These are phyloP conservation scores for Cercospora zeae-maydis DNA, from an alignment of 2,329 filamentous ascomycete genomes.

Conservation along the genomic window DNA sequence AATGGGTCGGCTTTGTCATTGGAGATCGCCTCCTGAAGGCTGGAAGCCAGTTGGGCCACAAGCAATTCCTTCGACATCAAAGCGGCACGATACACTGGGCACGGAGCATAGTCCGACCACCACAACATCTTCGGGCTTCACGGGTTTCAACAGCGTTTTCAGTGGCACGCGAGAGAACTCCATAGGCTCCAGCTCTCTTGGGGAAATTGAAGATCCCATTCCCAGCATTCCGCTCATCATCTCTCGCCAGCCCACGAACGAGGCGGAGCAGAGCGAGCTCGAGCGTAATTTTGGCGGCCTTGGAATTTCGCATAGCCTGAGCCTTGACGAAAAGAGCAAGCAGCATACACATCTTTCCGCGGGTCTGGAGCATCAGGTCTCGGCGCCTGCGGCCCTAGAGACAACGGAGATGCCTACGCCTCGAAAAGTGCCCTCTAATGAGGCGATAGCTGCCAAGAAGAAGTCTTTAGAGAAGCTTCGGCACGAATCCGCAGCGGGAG, in stretches of 20 bases:
- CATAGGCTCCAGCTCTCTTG: conserved; percentile 81
- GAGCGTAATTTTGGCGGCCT: conserved; percentile 58
- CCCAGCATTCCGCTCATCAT: conserved; percentile 76
- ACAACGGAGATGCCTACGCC: conserved; percentile 35
- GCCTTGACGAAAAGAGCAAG: conserved; percentile 21
- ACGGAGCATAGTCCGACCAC: conserved; percentile 79
- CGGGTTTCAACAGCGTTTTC: conserved; percentile 57
- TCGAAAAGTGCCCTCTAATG: conserved; percentile 64
- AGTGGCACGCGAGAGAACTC: conserved; percentile 66
- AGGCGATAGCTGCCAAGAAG: conserved; percentile 70
- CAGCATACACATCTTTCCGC: conserved; percentile 40
- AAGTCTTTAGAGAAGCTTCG: conserved; percentile 70
- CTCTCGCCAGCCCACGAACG: conserved; percentile 61
- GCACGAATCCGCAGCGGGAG: conserved; percentile 70
- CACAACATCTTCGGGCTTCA: conserved; percentile 69
- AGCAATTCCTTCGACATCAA: conserved; percentile 58
- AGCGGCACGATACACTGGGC: conserved; percentile 59
- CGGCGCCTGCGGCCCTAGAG: conserved; percentile 54
- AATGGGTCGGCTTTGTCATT: conserved; percentile 82
- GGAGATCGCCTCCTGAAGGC: conserved; percentile 73
- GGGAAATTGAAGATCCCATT: conserved; percentile 74
- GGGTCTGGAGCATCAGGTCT: conserved; percentile 60
- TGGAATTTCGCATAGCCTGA: conserved; percentile 55
- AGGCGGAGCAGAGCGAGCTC: conserved; percentile 60
- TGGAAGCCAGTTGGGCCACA: conserved; percentile 43